Percentiles rank a stretch among this genome's conserved stretches.
Conservation (phyloP, 495 filamentous ascomycete genomes). For the Xanthoparmelia taractica region DNA sequence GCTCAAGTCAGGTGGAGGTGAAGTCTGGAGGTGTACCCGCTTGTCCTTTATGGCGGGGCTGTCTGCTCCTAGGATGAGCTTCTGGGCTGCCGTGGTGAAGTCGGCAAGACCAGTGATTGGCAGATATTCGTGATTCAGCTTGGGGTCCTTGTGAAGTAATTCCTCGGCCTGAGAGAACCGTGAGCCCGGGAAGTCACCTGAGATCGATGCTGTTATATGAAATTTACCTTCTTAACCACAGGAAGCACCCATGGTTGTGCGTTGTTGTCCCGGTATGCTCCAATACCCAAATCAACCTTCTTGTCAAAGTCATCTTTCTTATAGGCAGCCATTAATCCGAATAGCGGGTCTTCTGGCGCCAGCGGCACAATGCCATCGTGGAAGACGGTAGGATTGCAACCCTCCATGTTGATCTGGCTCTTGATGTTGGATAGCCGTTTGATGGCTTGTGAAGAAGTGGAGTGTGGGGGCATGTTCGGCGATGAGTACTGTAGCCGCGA, state of each 20-base stretch:
- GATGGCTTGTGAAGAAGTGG: conserved; percentile 35
- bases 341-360: conserved; percentile 91
- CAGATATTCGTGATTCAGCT: conserved; percentile 95
- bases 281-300: conserved; percentile 95
- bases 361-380: conserved; percentile 71
- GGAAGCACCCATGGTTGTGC: conserved; percentile 98
- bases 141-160: conserved; percentile 75
- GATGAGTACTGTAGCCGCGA: not conserved
- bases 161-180: conserved; percentile 65
- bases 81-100: conserved; percentile 82
- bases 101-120: conserved; percentile 82
- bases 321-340: conserved; percentile 86
- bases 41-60: conserved; percentile 79
- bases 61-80: conserved; percentile 72
- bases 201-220: not conserved
- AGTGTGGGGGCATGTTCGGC: conserved; percentile 28
- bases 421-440: conserved; percentile 36
- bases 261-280: conserved; percentile 90
- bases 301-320: conserved; percentile 71
- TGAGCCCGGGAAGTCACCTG: not conserved
- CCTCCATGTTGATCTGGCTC: conserved; percentile 41
- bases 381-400: conserved; percentile 56
- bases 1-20: not conserved
- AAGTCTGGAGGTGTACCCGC: conserved; percentile 43
- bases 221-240: conserved; percentile 84